Evolutionary conservation across 2,329 filamentous ascomycete species (phyloP).

Genomic region (Botrytis paeoniae): DNA sequence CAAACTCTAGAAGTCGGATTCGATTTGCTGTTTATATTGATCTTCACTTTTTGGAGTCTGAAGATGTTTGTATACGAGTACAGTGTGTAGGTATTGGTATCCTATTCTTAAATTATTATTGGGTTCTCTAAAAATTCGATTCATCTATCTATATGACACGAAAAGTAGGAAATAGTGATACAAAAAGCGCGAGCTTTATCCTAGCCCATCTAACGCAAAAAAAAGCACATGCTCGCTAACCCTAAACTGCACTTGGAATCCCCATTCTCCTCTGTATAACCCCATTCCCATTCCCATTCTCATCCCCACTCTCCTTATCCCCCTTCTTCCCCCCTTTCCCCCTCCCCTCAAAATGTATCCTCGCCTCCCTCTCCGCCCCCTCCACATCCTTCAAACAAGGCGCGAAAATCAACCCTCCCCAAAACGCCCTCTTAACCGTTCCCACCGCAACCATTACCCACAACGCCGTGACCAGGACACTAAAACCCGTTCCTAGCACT

Average conservation of each 20-base stretch:
- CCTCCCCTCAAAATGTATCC: slow-evolving; percentile 1
- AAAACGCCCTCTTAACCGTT: slow-evolving; percentile 48
- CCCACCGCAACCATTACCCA: slow-evolving; percentile 53
- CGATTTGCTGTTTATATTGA: neutral
- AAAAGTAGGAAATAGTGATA: neutral
- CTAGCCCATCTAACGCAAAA: neutral
- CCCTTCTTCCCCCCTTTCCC: neutral
- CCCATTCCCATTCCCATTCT: neutral
- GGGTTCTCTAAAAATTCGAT: accelerated
- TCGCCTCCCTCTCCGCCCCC: slow-evolving; percentile 21
- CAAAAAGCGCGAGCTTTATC: neutral
- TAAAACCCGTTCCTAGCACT: slow-evolving; percentile 52
- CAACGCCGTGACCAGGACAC: slow-evolving; percentile 49
- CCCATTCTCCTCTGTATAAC: neutral
- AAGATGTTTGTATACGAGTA: too few species aligned
- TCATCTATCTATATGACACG: neutral
- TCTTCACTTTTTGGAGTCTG: neutral
- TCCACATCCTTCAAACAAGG: slow-evolving; percentile 47
- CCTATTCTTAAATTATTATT: neutral
- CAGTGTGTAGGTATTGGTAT: neutral
- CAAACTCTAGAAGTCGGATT: too few species aligned
- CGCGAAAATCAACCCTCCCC: slow-evolving; percentile 51
- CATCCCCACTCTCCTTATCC: neutral
- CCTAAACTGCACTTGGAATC: neutral
- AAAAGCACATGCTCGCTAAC: neutral